Conservation (phyloP, 176 grass and related monocot genomes). For the Poa annua region DNA sequence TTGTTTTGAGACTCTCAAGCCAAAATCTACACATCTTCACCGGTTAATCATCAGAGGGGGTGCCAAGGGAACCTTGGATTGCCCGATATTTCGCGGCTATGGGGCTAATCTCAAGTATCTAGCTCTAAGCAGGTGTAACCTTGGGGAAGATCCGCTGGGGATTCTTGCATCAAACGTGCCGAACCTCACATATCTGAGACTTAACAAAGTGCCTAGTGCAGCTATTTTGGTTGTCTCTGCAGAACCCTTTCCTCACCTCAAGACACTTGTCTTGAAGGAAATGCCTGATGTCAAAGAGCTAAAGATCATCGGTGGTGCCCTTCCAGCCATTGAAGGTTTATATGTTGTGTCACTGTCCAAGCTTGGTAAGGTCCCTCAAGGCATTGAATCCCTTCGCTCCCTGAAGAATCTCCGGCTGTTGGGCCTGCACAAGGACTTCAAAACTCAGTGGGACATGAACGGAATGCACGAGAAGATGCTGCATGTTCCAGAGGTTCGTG, state of each 20-base stretch:
- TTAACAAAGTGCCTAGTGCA: background rate
- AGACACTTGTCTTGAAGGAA: background rate
- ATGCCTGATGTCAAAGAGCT: conserved; percentile 11
- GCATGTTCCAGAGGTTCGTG: background rate
- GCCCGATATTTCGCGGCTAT: conserved; percentile 22
- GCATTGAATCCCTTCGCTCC: conserved; percentile 11
- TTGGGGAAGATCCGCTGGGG: background rate
- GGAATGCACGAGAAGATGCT: conserved; percentile 13
- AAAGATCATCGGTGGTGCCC: background rate
- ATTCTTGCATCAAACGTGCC: background rate
- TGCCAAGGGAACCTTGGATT: background rate
- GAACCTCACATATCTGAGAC: background rate
- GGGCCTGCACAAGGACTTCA: conserved; percentile 11
- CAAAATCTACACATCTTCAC: conserved; percentile 7
- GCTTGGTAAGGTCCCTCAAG: background rate
- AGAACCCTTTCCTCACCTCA: background rate
- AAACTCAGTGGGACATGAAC: background rate
- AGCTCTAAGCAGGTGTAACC: conserved; percentile 30
- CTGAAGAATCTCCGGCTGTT: conserved; percentile 28
- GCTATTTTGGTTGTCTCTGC: background rate
- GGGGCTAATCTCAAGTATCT: conserved; percentile 34
- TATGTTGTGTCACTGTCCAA: conserved; percentile 4
- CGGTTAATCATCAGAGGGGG: conserved; percentile 37
- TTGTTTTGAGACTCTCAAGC: conserved; percentile 22
- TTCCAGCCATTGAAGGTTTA: background rate